A percentile compares a stretch with the other conserved stretches of the same genome.
Conservation (phyloP, 1,284 basidiomycete species). For the Leccinum holopus region DNA sequence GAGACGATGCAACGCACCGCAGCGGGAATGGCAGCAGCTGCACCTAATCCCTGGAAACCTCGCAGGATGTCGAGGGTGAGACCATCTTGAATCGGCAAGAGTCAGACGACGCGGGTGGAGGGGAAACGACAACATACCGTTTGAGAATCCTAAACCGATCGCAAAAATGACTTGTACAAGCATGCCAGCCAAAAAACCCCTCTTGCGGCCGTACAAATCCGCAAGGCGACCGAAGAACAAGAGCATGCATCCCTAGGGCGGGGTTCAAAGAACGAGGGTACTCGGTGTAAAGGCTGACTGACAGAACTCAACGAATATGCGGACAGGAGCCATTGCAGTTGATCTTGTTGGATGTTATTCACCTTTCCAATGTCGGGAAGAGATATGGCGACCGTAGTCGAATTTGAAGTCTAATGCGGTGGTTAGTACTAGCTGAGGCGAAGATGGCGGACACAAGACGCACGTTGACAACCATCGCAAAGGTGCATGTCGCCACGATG, state of each 20-base stretch:
- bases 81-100: conserved; percentile 39
- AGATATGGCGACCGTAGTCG: conserved; percentile 52
- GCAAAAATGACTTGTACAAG: conserved; percentile 45
- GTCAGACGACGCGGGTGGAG: neutral
- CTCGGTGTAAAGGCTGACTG: conserved; percentile 17
- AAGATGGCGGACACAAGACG: conserved; percentile 19
- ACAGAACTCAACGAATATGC: conserved; percentile 52
- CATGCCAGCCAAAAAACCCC: conserved; percentile 57
- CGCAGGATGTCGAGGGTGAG: conserved; percentile 63
- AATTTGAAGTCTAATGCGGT: conserved; percentile 39
- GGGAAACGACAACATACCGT: conserved; percentile 37
- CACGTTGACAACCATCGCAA: conserved; percentile 56
- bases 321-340: conserved; percentile 66
- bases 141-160: conserved; percentile 54
- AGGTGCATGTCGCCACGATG: conserved; percentile 50
- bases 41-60: conserved; percentile 68
- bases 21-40: conserved; percentile 68
- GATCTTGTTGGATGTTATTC: conserved; percentile 46
- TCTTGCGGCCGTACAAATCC: conserved; percentile 61
- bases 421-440: conserved; percentile 6
- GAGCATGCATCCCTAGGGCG: conserved; percentile 63
- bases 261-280: conserved; percentile 16
- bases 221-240: conserved; percentile 30
- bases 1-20: conserved; percentile 45
- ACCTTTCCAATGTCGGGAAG: conserved; percentile 61